Conservation (phyloP, 352 stramenopile species). For the Phytophthora multivora region DNA sequence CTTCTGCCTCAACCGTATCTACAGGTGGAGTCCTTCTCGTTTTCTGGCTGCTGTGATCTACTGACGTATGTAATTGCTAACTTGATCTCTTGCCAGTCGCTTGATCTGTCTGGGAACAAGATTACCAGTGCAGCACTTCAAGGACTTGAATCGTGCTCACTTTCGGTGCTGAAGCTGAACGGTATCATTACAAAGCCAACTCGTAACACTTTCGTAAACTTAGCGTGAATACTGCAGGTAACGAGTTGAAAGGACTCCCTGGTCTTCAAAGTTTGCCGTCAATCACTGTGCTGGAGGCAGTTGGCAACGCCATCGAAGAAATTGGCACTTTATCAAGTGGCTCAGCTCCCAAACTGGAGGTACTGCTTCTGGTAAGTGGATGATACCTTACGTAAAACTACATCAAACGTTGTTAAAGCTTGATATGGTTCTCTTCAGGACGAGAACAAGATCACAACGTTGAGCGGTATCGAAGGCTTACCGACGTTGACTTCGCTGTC, state of each 20-base stretch:
- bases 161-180: slow-evolving; percentile 67
- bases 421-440: slow-evolving; percentile 33
- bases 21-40: slow-evolving; percentile 34
- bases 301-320: slow-evolving; percentile 56
- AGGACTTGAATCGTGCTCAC: slow-evolving; percentile 49
- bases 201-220: background rate
- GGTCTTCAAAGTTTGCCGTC: slow-evolving; percentile 52
- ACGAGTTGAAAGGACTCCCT: slow-evolving; percentile 51
- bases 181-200: slow-evolving; percentile 28
- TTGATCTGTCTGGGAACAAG: slow-evolving; percentile 78
- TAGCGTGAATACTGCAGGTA: slow-evolving; percentile 34
- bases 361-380: slow-evolving; percentile 51
- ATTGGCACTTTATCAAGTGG: slow-evolving; percentile 46
- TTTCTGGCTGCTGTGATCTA: background rate
- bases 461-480: slow-evolving; percentile 62
- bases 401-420: too few species aligned
- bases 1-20: slow-evolving; percentile 62
- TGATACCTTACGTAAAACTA: too few species aligned
- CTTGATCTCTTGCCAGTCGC: slow-evolving; percentile 31
- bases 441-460: slow-evolving; percentile 67
- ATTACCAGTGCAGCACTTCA: slow-evolving; percentile 46
- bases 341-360: slow-evolving; percentile 48
- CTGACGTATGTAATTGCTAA: background rate
- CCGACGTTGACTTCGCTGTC: slow-evolving; percentile 46
- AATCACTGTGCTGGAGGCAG: slow-evolving; percentile 60